Evolutionary conservation across 2,329 filamentous ascomycete species (phyloP), one percentile per base, ranked within the genome.

Genomic region (Fusarium sterilihyphosum): DNA sequence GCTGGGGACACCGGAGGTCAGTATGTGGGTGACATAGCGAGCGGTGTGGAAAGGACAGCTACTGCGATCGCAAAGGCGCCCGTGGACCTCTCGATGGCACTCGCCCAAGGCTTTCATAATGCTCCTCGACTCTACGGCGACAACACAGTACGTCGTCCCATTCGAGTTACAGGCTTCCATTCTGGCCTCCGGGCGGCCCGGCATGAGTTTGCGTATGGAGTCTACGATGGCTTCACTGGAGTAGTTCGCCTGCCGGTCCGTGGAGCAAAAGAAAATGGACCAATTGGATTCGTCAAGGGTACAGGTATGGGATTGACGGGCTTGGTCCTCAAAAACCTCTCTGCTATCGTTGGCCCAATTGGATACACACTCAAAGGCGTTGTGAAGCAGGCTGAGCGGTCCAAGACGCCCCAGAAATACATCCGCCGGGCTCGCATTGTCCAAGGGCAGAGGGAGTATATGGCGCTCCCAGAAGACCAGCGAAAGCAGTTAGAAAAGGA

Each of bases 21-120:
- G 40, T 87, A 87, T 61, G 81, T 86, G 14, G 82, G 85, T 10
- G 85, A 91, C 38, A 82, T 91, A n/a, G 84, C 85, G 7, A 83
- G 84, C 62, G 89, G 88, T 4, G 81, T 90, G 24, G 83, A 83
- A 31, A 86, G 86, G 72, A 86, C 88, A 1, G 86, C 86, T 0
- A 78, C 83, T 5, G 88, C 89, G 8, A 81, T 92, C 8, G 85
- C 85, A 12, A 85, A 84, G 69, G 88, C 89, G 1, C 92, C 92
- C 0, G 88, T 92, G 73, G 87, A 92, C 74, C 80, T 93, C 6
- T 86, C 88, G 1, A 82, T 92, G 46, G 89, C 90, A 0, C 79
- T 93, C 5, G 90, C 90, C 3, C 91, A 93, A 78, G 92, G 91
- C 4, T 93, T 93, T 72, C 91, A 93, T 79, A 93, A 93, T 73